Evolutionary conservation across 2,329 filamentous ascomycete species (phyloP), one percentile per base, ranked within the genome.

Genomic region (Neoscytalidium dimidiatum): DNA sequence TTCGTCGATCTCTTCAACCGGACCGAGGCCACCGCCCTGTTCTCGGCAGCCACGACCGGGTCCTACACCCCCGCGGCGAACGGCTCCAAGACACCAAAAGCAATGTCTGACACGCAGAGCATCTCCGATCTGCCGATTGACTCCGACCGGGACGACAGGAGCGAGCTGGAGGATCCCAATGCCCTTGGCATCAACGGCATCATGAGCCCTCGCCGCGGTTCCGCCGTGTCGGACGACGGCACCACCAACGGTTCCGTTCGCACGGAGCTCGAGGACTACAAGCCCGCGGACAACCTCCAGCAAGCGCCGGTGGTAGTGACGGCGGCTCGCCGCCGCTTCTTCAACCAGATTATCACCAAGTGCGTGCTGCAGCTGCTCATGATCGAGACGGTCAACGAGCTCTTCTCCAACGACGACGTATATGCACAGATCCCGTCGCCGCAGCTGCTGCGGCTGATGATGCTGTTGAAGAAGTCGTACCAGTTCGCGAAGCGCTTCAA

Each of bases 291-390:
- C 26, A 88, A 86, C 62, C 83, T 93, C 14, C 93, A 96, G 75
- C 92, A 95, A 76, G 92, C 96, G 66, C 92, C 94, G 0, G 86
- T 97, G 5, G 91, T 96, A 0, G 94, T 99, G 4, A 98, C 95
- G 1, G 92, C 93, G 2, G 93, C 95, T 0, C 91, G 95, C 28
- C 88, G 95, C 38, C 90, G 94, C 61, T 97, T 97, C 82, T 99
- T 99, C 85, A 99, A 99, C 80, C 92, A 94, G 70, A 99, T 99
- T 77, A 99, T 99, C 78, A 97, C 94, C 14, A 94, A 96, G 70
- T 99, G 95, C 75, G 96, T 99, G 3, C 83, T 99, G 8, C 96
- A 99, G 78, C 86, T 99, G 2, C 88, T 99, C 68, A 99, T 99
- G 93, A 99, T 99, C 71, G 96, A 99, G 78, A 99, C 96, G 0